phyloP scores from a whole-genome alignment of 345 rosid species.

The Odontarrhena argentea region DNA sequence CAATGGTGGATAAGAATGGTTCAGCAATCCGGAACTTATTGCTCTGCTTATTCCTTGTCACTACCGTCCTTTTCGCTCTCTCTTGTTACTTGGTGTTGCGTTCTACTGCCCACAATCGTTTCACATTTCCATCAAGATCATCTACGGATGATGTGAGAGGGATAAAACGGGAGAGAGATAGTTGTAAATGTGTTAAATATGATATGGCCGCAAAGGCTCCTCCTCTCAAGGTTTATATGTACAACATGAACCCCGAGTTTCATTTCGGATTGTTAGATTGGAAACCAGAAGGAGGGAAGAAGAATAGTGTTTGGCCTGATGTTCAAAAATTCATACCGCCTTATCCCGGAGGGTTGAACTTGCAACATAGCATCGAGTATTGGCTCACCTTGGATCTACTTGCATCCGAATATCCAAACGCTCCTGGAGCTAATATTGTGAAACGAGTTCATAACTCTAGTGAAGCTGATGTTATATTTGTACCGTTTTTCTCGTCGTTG shows the following conservation, averaged over 20 bases:
- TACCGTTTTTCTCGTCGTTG: constrained; percentile 88
- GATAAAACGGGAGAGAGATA: constrained; percentile 14
- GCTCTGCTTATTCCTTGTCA: constrained; percentile 52
- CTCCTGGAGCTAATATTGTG: constrained; percentile 53
- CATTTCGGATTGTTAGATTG: constrained; percentile 87
- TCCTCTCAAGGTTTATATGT: constrained; percentile 86
- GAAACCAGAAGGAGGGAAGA: constrained; percentile 49
- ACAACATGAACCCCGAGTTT: constrained; percentile 83
- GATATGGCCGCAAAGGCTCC: background rate
- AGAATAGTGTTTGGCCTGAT: constrained; percentile 77
- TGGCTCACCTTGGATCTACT: constrained; percentile 98
- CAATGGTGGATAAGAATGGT: constrained; percentile 65
- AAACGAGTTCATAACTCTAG: constrained; percentile 73
- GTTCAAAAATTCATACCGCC: constrained; percentile 53
- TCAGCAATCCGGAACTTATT: constrained; percentile 50
- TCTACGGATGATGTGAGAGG: constrained; percentile 30
- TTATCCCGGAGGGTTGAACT: constrained; percentile 90
- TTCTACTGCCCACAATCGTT: constrained; percentile 51
- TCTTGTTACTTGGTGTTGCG: constrained; percentile 81
- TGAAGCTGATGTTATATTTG: constrained; percentile 84
- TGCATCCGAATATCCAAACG: constrained; percentile 57
- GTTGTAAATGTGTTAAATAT: constrained; percentile 30
- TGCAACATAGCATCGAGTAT: constrained; percentile 95
- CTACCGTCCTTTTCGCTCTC: constrained; percentile 53
- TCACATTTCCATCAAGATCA: constrained; percentile 43